Percentiles rank a stretch among this genome's conserved stretches.
These are phyloP conservation scores for Aureobasidium sp. DNA, from an alignment of 2,329 filamentous ascomycete genomes.

Conservation along the genomic window DNA sequence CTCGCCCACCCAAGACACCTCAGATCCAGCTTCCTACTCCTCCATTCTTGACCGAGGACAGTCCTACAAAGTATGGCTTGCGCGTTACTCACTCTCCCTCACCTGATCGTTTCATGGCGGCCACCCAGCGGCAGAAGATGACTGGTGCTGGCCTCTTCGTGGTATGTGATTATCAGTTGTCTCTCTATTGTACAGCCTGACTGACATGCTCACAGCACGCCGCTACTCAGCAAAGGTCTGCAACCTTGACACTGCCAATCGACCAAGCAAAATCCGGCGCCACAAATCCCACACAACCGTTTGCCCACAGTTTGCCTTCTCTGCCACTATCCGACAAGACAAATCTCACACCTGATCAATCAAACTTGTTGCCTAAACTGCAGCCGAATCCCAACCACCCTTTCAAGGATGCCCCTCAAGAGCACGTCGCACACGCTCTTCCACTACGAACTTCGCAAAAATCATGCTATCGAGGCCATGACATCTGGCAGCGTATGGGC, in stretches of 20 bases:
- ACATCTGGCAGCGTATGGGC: slow-evolving; percentile 8
- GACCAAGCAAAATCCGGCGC: slow-evolving; percentile 2
- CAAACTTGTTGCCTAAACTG: background rate
- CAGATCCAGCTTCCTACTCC: slow-evolving; percentile 13
- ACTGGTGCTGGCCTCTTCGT: slow-evolving; percentile 15
- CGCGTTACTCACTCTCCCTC: slow-evolving; percentile 6
- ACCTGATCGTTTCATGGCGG: background rate
- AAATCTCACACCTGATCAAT: background rate
- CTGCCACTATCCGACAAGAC: background rate
- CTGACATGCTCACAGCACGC: background rate
- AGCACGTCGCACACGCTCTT: slow-evolving; percentile 7
- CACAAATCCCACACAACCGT: background rate
- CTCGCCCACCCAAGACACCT: background rate
- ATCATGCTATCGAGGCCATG: slow-evolving; percentile 2
- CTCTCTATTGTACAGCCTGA: background rate
- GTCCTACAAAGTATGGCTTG: slow-evolving; percentile 16
- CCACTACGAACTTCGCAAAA: background rate
- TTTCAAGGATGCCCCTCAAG: slow-evolving; percentile 3
- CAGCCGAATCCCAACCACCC: background rate
- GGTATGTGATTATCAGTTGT: background rate
- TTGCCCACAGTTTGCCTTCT: background rate
- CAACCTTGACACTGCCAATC: background rate
- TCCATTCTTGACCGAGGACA: slow-evolving; percentile 14
- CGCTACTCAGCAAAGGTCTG: background rate
- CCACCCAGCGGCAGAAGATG: slow-evolving; percentile 12